Evolutionary conservation across 1,284 basidiomycete genomes (phyloP).

Genomic region (Chondrostereum purpureum): DNA sequence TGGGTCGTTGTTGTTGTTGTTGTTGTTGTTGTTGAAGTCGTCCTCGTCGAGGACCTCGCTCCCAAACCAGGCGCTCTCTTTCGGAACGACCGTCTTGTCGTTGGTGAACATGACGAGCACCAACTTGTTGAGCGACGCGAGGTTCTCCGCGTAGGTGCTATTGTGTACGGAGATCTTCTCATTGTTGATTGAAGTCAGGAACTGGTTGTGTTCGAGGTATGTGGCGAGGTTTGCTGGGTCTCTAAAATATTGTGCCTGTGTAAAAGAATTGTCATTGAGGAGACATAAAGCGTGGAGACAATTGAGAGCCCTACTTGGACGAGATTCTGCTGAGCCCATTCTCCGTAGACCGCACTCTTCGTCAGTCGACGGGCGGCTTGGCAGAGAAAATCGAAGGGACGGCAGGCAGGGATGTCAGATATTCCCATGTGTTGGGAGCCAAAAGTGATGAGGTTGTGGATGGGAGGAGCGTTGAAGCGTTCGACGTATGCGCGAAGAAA

Average conservation of each 20-base stretch:
- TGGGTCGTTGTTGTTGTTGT: background rate
- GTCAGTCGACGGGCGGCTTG: slow-evolving; percentile 68
- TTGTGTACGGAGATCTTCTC: slow-evolving; percentile 52
- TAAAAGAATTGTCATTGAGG: slow-evolving; percentile 4
- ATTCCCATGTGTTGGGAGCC: slow-evolving; percentile 84
- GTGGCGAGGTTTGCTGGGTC: slow-evolving; percentile 70
- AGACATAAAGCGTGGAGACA: background rate
- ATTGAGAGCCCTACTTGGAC: slow-evolving; percentile 52
- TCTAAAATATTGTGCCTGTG: slow-evolving; percentile 88
- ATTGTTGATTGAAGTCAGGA: slow-evolving; percentile 73
- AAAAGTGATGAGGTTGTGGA: slow-evolving; percentile 87
- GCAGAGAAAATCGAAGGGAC: slow-evolving; percentile 69
- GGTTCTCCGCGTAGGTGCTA: slow-evolving; percentile 51
- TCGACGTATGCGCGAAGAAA: slow-evolving; percentile 90
- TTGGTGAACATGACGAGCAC: slow-evolving; percentile 63
- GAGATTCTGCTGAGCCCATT: slow-evolving; percentile 79
- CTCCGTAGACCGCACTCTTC: slow-evolving; percentile 71
- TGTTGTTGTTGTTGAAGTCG: slow-evolving; percentile 4
- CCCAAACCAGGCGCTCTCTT: slow-evolving; percentile 82
- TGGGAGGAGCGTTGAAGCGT: slow-evolving; percentile 70
- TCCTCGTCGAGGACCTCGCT: slow-evolving; percentile 46
- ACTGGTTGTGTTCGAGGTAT: slow-evolving; percentile 68
- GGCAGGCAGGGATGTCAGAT: slow-evolving; percentile 73
- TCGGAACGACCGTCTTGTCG: slow-evolving; percentile 76
- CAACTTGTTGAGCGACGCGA: slow-evolving; percentile 52